Percentiles rank a stretch among this genome's conserved stretches.
Evolutionary conservation across 23 red algal species (phyloP).

Genomic region (Cyanidium caldarium): DNA sequence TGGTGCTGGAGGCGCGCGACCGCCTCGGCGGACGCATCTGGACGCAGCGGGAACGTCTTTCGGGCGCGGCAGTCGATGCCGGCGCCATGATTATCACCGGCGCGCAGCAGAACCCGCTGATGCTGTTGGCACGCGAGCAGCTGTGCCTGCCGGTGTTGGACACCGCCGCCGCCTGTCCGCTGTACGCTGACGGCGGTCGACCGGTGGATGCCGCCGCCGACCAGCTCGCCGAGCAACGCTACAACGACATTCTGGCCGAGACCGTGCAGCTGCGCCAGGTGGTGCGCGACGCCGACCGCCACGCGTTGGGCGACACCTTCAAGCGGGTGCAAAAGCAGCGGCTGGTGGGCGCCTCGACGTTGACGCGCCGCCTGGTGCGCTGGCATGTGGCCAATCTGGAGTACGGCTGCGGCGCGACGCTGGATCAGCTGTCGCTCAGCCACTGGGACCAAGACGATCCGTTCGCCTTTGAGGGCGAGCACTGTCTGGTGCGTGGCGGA

Average conservation of each 20-base stretch:
- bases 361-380: conserved; percentile 22
- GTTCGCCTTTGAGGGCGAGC: conserved; percentile 53
- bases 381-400: conserved; percentile 90
- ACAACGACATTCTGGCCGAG: conserved; percentile 45
- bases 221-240: conserved; percentile 24
- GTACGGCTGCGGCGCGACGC: conserved; percentile 64
- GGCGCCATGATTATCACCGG: conserved; percentile 88
- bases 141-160: conserved; percentile 15
- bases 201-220: conserved; percentile 43
- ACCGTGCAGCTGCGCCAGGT: conserved; percentile 15
- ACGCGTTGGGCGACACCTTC: conserved; percentile 38
- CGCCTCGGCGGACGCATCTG: conserved; percentile 66
- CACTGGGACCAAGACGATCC: conserved; percentile 95
- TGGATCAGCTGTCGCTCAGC: conserved; percentile 28
- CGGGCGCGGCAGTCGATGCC: conserved; percentile 51
- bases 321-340: conserved; percentile 9
- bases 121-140: conserved; percentile 30
- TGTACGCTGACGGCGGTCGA: conserved; percentile 47
- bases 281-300: background rate
- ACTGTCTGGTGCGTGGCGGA: conserved; percentile 47
- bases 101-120: conserved; percentile 53
- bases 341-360: background rate
- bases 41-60: conserved; percentile 36
- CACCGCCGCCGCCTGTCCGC: conserved; percentile 31
- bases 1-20: conserved; percentile 57